Evolutionary conservation across 768 basidiomycete species (phyloP), one percentile per base, ranked within the genome.

Genomic region (Mycena polygramma): DNA sequence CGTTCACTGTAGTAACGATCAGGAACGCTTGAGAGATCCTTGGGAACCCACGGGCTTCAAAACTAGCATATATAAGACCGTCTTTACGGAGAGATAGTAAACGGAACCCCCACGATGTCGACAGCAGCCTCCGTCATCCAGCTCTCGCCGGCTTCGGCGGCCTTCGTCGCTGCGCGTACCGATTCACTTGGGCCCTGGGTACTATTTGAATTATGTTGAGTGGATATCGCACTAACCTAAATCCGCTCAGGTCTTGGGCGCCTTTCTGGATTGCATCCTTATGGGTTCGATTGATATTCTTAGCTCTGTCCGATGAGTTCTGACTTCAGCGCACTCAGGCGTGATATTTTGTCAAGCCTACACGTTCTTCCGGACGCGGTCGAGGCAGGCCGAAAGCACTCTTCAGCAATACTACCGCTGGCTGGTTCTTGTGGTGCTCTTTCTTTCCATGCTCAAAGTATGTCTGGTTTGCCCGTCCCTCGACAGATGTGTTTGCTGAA

Each of bases 171-270:
- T 7, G 35, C 39, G 48, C 73, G 73, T 19, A 60, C 37, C 14
- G 69, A 52, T 8, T 45, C 73, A 48, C 59, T 74, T 9, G 73
- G 73, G 7, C 63, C 70, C 8, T 74, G 73, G 73, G 73, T 74
- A 45, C 9, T n/a, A 15, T 39, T 41, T 19, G 2, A 30, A 30
- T 58, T 41, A 24, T 4, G 8, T 5, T 37, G 49, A 26, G 14
- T n/a, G 39, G n/a, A 24, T 30, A 30, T 30, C 30, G 14, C 54
- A 15, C 22, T 62, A 20, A 30, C 30, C 37, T 48, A 39, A 30
- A 14, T 14, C 13, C 52, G 7, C 26, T 9, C 37, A 74, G 73
- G 73, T 74, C 14, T 30, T 74, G 17, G 73, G 73, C 5, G 70
- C 39, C 3, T 71, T 68, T 45, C 22, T 69, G 15, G 73, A 74